These are phyloP conservation scores for Casuarina equisetifolia DNA, from an alignment of 306 rosid genomes.

Conservation along the genomic window DNA sequence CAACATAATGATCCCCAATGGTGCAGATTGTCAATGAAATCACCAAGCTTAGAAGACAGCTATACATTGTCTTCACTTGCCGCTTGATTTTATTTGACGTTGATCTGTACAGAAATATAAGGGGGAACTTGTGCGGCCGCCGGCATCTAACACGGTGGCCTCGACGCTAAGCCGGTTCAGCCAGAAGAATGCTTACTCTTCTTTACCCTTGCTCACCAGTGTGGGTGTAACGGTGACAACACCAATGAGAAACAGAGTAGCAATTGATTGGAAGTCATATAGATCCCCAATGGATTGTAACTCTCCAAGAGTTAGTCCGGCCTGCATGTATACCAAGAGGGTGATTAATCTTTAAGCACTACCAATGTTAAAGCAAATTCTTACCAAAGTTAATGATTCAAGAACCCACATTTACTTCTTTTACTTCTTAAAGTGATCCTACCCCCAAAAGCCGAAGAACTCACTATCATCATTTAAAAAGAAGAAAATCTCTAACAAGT, in stretches of 20 bases:
- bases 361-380: not conserved
- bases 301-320: constrained; percentile 95
- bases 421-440: not conserved
- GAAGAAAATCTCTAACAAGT: not conserved
- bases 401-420: not conserved
- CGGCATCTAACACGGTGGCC: constrained; percentile 28
- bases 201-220: constrained; percentile 59
- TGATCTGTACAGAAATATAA: constrained; percentile 36
- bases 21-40: constrained; percentile 29
- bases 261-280: constrained; percentile 89
- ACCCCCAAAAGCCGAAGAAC: not conserved
- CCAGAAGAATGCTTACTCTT: constrained; percentile 42
- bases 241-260: constrained; percentile 85
- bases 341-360: not conserved
- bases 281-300: constrained; percentile 79
- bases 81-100: not conserved
- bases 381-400: not conserved
- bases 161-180: constrained; percentile 24
- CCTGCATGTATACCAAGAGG: constrained; percentile 46
- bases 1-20: constrained; percentile 27
- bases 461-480: not conserved
- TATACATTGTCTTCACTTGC: not conserved
- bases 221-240: constrained; percentile 81
- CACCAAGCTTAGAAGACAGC: constrained; percentile 21
- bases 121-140: constrained; percentile 22